Base-by-base conservation (phyloP, 1,284 basidiomycete genomes). In the Volvariella volvacea region DNA sequence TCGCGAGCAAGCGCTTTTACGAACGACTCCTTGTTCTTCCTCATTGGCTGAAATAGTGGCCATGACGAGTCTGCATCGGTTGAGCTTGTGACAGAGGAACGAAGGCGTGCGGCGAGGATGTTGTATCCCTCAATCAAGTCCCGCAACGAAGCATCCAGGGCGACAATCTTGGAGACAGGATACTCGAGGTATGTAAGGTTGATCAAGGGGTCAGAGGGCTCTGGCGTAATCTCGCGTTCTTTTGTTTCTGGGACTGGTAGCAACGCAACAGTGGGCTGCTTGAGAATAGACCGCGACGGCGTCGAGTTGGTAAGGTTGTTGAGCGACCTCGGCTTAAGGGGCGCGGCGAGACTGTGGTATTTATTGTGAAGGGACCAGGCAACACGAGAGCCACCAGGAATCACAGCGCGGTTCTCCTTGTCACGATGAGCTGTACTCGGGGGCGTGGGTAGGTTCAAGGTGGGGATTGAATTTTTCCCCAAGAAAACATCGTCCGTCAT, bases 111-210 rank as follows among this genome's bases (percentile, higher is more conserved):
- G 4, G 78, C 70, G 20, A 89, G 73, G 21, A 84, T 57, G 20
- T 75, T 79, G 60, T 89, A 88, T 0, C 80, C 83, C 54, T 84
- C 80, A 46, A 83, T 82, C 43, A 85, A 69, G 41, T 80, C 75
- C 38, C 66, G 65, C 37, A 80, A 60, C 20, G 70, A 63, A 39
- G 71, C 61, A 39, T 69, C 65, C 0, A 63, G 50, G 3, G 73
- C 66, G 15, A 83, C 59, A 39, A 89, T 80, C 39, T 65, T 71
- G 3, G 72, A 61, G 1, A 88, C 71, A 2, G 83, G 80, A 21
- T 69, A 66, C 15, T 71, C 69, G 20, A 89, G 73, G 54, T 87
- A 89, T 20, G 64, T 58, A 7, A 80, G 60, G 53, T 87, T 70
- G 8, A 68, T 66, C n/a, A 85, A 67, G 7, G 83, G 81, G 53